Evolutionary conservation across 495 filamentous ascomycete species (phyloP), one percentile per base, ranked within the genome.

Genomic region (Penicillium coffeae): DNA sequence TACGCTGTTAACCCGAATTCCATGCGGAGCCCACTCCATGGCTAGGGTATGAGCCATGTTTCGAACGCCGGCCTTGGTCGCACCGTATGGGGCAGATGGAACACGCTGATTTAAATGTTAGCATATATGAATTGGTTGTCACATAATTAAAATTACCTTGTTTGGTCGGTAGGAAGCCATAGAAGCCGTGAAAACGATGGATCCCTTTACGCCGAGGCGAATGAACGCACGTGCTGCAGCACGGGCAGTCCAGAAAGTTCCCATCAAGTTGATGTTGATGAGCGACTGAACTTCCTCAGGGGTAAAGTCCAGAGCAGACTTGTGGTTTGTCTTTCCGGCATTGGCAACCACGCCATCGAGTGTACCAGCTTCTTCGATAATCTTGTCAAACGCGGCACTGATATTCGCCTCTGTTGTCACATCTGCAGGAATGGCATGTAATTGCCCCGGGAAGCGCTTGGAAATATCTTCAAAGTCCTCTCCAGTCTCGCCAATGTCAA

Each of bases 101-200:
- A 66, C 63, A 10, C 63, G 60, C 63, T 62, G 25, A 37, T 32
- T 13, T 0, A 0, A 15, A 19, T 37, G 20, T 49, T 19, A 51
- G 37, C 15, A 2, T 1, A 38, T 7, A 12, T 34, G 1, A n/a
- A n/a, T n/a, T 27, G 30, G 8, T 33, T 33, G 7, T 33, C 13
- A 13, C 8, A 33, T 8, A 33, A 8, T 33, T 33, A 13, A 33
- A 33, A 33, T 13, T 33, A 60, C 70, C 48, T 69, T 64, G 38
- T 75, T 75, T 1, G 70, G 72, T 14, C 70, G 63, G 47, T 75
- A 75, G 4, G 69, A 70, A 3, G 72, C 68, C 71, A 74, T 73
- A 6, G 68, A 70, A 3, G 66, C 68, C 1, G 72, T 73, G 47
- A 75, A 70, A 19, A 75, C 68, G 40, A 75, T 65, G 0, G 65